Conservation (phyloP, 768 basidiomycete species). For the Gautieria morchelliformis region DNA sequence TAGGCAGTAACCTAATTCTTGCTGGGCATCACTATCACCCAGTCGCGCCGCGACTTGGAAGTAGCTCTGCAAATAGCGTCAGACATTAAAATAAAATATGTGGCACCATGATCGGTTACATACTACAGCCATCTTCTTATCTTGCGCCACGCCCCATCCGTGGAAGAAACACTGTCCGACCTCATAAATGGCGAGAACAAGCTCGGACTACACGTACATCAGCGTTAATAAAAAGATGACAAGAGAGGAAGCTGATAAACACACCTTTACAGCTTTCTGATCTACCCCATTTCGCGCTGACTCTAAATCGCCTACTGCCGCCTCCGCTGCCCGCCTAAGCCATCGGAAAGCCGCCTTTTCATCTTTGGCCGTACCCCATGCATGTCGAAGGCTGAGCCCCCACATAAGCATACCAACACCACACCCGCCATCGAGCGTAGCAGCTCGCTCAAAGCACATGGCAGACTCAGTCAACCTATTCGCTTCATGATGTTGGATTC, state of each 20-base stretch:
- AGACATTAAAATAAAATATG: neutral
- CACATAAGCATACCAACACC: constrained; percentile 91
- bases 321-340: constrained; percentile 74
- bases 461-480: constrained; percentile 64
- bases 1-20: constrained; percentile 75
- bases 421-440: constrained; percentile 67
- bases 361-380: constrained; percentile 80
- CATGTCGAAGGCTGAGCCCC: constrained; percentile 75
- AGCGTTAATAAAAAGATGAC: neutral
- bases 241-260: constrained; percentile 4
- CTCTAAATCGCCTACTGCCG: constrained; percentile 69
- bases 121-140: constrained; percentile 85
- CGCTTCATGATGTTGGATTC: constrained; percentile 70
- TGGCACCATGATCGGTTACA: constrained; percentile 19
- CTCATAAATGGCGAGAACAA: constrained; percentile 85
- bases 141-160: constrained; percentile 82
- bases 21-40: constrained; percentile 82
- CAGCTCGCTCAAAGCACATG: constrained; percentile 64
- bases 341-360: constrained; percentile 75
- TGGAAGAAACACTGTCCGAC: constrained; percentile 90
- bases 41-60: constrained; percentile 75
- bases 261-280: constrained; percentile 43
- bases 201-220: constrained; percentile 44
- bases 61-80: constrained; percentile 48
- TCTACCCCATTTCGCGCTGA: constrained; percentile 41